Evolutionary conservation across 2,329 filamentous ascomycete genomes (phyloP).

Genomic region (Phialophora macrospora): DNA sequence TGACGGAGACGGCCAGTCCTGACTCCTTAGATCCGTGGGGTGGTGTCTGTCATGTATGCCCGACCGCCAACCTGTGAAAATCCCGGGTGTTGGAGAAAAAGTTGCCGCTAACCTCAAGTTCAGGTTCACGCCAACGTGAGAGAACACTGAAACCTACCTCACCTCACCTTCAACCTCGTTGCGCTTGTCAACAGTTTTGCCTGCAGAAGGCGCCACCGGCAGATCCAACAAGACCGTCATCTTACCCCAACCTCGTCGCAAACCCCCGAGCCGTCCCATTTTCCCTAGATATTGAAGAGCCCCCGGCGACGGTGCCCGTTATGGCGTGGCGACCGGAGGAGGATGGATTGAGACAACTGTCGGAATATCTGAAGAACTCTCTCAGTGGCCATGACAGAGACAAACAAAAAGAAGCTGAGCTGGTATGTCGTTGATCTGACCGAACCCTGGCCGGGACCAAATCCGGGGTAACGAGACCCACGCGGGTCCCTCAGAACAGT

Average conservation of each 20-base stretch:
- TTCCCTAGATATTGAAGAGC: conserved; percentile 22
- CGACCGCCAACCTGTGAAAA: neutral
- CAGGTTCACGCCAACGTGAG: conserved; percentile 9
- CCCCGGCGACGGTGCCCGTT: conserved; percentile 41
- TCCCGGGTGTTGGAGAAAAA: conserved; percentile 1
- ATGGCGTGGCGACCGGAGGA: conserved; percentile 95
- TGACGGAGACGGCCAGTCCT: neutral
- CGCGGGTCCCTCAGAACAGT: conserved; percentile 14
- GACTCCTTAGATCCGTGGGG: conserved; percentile 2
- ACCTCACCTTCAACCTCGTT: neutral
- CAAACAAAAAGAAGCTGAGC: conserved; percentile 86
- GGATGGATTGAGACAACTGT: conserved; percentile 86
- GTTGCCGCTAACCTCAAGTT: conserved; percentile 13
- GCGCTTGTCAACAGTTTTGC: neutral
- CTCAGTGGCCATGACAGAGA: conserved; percentile 79
- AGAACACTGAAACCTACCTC: conserved; percentile 8
- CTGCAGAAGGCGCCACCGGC: neutral
- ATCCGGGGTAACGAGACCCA: conserved; percentile 16
- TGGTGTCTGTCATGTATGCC: conserved; percentile 4
- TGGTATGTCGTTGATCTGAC: conserved; percentile 61
- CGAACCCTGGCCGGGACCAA: neutral
- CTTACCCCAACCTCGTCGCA: conserved; percentile 6
- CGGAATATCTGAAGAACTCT: conserved; percentile 87
- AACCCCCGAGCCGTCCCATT: conserved; percentile 5
- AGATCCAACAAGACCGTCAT: neutral